A percentile compares a stretch with the other conserved stretches of the same genome.
phyloP scores from a whole-genome alignment of 164 flowering plant genomes.

The Stephania yunnanensis region DNA sequence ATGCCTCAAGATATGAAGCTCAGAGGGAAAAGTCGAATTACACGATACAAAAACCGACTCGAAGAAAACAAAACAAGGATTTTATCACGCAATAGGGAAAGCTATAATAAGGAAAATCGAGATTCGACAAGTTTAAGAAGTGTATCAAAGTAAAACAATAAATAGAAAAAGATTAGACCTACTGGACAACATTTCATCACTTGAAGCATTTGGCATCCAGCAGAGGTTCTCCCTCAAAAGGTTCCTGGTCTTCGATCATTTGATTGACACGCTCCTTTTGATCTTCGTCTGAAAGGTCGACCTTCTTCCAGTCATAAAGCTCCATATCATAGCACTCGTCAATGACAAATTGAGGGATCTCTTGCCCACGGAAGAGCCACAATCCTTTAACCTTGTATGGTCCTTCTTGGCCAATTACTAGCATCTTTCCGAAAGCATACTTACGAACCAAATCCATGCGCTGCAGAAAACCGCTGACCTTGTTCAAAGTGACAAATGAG shows the following conservation, averaged over 20 bases:
- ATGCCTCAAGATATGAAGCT: neutral
- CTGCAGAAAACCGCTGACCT: constrained; percentile 59
- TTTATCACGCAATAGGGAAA: neutral
- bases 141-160: neutral
- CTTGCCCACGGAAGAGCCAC: constrained; percentile 95
- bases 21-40: neutral
- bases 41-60: neutral
- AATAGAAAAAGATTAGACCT: neutral
- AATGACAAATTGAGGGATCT: constrained; percentile 67
- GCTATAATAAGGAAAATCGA: neutral
- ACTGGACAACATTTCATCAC: constrained; percentile 23
- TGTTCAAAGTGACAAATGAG: constrained; percentile 81
- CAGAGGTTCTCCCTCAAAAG: constrained; percentile 84
- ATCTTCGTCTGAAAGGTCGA: constrained; percentile 16
- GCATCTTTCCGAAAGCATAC: constrained; percentile 94
- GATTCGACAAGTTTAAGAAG: neutral
- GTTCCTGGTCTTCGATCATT: constrained; percentile 93
- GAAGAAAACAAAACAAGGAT: neutral
- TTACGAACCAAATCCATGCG: constrained; percentile 89
- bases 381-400: constrained; percentile 91
- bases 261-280: constrained; percentile 77
- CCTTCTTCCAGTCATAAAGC: constrained; percentile 24
- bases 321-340: constrained; percentile 95
- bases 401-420: constrained; percentile 60
- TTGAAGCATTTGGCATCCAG: constrained; percentile 96